Evolutionary conservation across 1,284 basidiomycete species (phyloP), one percentile per base, ranked within the genome.

Genomic region (Marasmius sp.): DNA sequence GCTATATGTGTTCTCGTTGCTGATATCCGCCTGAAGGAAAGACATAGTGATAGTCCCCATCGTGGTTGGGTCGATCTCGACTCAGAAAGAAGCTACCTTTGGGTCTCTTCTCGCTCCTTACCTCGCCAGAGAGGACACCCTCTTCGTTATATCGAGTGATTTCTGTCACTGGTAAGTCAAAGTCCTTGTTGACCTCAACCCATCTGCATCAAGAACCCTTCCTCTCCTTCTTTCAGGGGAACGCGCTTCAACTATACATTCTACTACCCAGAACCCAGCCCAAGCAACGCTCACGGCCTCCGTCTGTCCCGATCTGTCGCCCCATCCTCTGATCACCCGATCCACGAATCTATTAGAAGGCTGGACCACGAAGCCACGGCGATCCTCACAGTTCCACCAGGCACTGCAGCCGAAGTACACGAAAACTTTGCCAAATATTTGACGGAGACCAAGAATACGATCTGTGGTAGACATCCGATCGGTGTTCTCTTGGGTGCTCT

Each of bases 401-500:
- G 72, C 53, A 79, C 77, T 20, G 85, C 85, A 0, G 69, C 73
- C 9, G 73, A 77, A 57, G 86, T 83, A 3, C 94, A 93, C 68
- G 73, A 72, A 14, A 76, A 80, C 18, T 97, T 97, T 73, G 79
- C 86, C 1, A 76, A 80, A 6, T 98, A 99, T 72, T 81, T 99
- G 1, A 74, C 79, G 16, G 75, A 82, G 63, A 98, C 97, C 18
- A 86, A 91, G 79, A 99, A 99, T 76, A 99, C 97, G 0, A 97
- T 99, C 49, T 99, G 97, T 69, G 97, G 97, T 0, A 81, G 95
- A 56, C 95, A 98, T 71, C 95, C 97, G 0, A 98, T 99, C 64
- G 93, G 95, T 0, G 92, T 98, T 0, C 79, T 99, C 5, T 79
- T 99, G 5, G 91, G 89, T 5, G 89, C 94, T 2, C 73, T 98